A percentile compares a stretch with the other conserved stretches of the same genome.
Conservation (phyloP, 495 filamentous ascomycete genomes). For the Aspergillus kassunensis region DNA sequence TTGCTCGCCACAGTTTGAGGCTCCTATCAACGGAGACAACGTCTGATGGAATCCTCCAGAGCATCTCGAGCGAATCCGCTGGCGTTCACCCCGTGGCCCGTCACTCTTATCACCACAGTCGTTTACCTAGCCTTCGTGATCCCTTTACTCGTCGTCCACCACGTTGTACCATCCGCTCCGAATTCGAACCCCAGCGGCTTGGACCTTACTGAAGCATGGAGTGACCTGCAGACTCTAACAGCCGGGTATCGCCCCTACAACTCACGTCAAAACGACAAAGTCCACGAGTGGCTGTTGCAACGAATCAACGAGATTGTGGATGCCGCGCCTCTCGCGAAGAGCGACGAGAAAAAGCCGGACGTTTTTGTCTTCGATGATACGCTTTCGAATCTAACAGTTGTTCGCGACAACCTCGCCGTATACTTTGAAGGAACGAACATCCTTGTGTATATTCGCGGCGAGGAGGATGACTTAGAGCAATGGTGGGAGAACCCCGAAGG, state of each 20-base stretch:
- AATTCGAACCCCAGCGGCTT: conserved; percentile 56
- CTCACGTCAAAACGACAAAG: conserved; percentile 72
- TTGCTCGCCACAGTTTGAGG: background rate
- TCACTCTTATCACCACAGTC: conserved; percentile 66
- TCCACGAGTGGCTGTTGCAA: conserved; percentile 70
- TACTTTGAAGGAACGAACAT: conserved; percentile 95
- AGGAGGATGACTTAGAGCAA: conserved; percentile 59
- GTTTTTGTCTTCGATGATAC: conserved; percentile 75
- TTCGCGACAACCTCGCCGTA: conserved; percentile 34
- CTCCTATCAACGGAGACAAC: conserved; percentile 13
- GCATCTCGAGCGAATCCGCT: conserved; percentile 47
- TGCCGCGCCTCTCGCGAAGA: conserved; percentile 38
- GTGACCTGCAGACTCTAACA: conserved; percentile 73
- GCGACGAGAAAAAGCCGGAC: conserved; percentile 28
- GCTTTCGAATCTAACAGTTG: conserved; percentile 70
- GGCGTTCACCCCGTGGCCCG: conserved; percentile 61
- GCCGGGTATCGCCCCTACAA: conserved; percentile 84
- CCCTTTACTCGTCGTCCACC: conserved; percentile 68
- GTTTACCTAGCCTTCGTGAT: conserved; percentile 68
- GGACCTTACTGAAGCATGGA: conserved; percentile 81
- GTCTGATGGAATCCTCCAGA: conserved; percentile 29
- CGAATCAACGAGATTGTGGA: conserved; percentile 66
- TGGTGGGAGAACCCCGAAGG: conserved; percentile 57
- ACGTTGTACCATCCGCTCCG: conserved; percentile 68
- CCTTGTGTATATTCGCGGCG: conserved; percentile 83